Evolutionary conservation across 2,329 filamentous ascomycete species (phyloP).

Genomic region (Venturia nashicola): DNA sequence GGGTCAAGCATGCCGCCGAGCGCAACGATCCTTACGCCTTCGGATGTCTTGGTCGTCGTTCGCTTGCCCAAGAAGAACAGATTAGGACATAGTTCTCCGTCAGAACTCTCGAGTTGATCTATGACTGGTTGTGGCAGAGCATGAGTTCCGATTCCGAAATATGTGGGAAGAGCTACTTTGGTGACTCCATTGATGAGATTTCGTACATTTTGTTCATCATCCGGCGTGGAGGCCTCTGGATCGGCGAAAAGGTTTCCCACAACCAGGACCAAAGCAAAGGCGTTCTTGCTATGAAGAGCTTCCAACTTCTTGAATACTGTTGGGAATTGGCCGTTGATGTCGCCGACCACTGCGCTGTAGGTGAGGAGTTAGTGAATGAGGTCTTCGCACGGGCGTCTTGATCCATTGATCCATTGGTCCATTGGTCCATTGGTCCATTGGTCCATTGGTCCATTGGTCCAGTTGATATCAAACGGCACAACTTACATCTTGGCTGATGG

Average conservation of each 20-base stretch:
- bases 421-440: neutral
- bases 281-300: constrained; percentile 73
- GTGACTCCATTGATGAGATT: constrained; percentile 63
- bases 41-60: constrained; percentile 76
- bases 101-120: constrained; percentile 60
- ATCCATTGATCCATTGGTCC: neutral
- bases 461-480: neutral
- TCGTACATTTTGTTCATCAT: constrained; percentile 46
- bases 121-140: constrained; percentile 60
- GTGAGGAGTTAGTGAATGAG: neutral
- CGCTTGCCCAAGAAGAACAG: constrained; percentile 82
- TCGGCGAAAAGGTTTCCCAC: constrained; percentile 70
- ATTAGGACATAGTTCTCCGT: constrained; percentile 68
- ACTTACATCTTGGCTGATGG: constrained; percentile 9
- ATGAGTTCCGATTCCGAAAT: constrained; percentile 71
- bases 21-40: constrained; percentile 77
- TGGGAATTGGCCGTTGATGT: constrained; percentile 66
- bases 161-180: constrained; percentile 66
- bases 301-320: constrained; percentile 69
- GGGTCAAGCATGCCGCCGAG: constrained; percentile 63
- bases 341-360: constrained; percentile 65
- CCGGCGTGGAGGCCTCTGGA: constrained; percentile 28
- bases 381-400: neutral
- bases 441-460: neutral
- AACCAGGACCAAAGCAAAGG: constrained; percentile 74